Conservation (phyloP, 805 yeast species). For the Kluyveromyces aestuarii region DNA sequence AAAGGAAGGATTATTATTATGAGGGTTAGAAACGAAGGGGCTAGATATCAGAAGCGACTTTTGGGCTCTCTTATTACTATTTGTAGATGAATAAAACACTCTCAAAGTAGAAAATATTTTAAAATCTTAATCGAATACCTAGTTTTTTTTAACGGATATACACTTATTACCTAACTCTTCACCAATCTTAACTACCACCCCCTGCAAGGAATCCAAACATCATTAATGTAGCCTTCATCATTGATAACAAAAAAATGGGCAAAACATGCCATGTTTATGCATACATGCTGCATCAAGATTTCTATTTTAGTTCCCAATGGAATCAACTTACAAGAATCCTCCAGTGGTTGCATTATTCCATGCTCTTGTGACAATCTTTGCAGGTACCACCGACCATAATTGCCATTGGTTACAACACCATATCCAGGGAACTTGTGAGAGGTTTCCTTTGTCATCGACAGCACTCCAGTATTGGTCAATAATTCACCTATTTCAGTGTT, state of each 20-base stretch:
- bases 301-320: slow-evolving; percentile 41
- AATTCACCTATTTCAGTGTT: slow-evolving; percentile 45
- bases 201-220: slow-evolving; percentile 58
- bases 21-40: too few relatives aligned
- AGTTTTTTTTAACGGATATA: too few relatives aligned
- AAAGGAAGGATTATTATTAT: too few relatives aligned
- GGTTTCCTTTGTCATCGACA: slow-evolving; percentile 62
- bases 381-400: slow-evolving; percentile 48
- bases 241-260: slow-evolving; percentile 50
- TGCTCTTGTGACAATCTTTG: slow-evolving; percentile 73
- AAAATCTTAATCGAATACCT: too few relatives aligned
- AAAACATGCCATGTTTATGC: slow-evolving; percentile 59
- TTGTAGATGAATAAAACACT: too few relatives aligned
- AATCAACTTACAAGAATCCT: slow-evolving; percentile 16
- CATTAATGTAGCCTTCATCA: slow-evolving; percentile 39
- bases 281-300: slow-evolving; percentile 61
- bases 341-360: slow-evolving; percentile 53
- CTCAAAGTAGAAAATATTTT: too few relatives aligned
- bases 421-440: slow-evolving; percentile 42
- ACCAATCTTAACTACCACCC: slow-evolving; percentile 37
- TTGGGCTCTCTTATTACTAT: too few relatives aligned
- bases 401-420: slow-evolving; percentile 31
- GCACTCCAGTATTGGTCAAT: slow-evolving; percentile 63
- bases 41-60: too few relatives aligned
- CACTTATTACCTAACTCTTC: too few relatives aligned